Base-by-base conservation (phyloP, 208 protist species). In the Trypanosoma cruzi region DNA sequence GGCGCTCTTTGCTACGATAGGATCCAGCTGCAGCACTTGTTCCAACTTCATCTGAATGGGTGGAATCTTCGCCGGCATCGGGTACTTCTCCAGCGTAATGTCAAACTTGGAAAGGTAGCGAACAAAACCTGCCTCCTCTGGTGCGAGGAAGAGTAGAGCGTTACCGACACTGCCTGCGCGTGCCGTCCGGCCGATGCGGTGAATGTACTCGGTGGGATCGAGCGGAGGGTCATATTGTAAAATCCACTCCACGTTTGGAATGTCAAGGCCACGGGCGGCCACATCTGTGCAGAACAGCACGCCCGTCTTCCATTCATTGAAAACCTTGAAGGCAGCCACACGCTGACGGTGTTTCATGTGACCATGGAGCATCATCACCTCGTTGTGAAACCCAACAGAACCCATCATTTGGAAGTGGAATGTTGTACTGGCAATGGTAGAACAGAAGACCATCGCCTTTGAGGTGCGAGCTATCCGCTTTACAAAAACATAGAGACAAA, bases 361-460 rank as follows among this genome's bases (percentile, higher is more conserved):
- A 24, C 98, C 97, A 81, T 99, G 98, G 28, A 99, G 85, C 85
- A 95, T 96, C 75, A 98, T 96, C 28, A 98, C 78, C 29, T 95
- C 83, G 20, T 99, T 95, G 59, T 99, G 98, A 52, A 99, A 96
- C 56, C 98, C 97, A 28, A 99, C 96, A 69, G 98, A 99, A 75
- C 98, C 99, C 72, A 99, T 93, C 63, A 99, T 96, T 77, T 99
- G 98, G 61, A 89, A 97, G 84, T 99, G 97, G 78, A 98, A 99
- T 72, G 98, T 98, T 31, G 98, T 97, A 34, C 91, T 96, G 42
- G 98, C 98, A 66, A 98, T 98, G 26, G 94, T 98, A 18, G 95
- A 98, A 71, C 99, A 96, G 88, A 99, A 99, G 52, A 99, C 87
- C 83, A 99, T 99, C 49, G 98, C 85, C 81, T 98, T 96, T 37